Evolutionary conservation across 768 basidiomycete genomes (phyloP).

Genomic region (Floccularia luteovirens): DNA sequence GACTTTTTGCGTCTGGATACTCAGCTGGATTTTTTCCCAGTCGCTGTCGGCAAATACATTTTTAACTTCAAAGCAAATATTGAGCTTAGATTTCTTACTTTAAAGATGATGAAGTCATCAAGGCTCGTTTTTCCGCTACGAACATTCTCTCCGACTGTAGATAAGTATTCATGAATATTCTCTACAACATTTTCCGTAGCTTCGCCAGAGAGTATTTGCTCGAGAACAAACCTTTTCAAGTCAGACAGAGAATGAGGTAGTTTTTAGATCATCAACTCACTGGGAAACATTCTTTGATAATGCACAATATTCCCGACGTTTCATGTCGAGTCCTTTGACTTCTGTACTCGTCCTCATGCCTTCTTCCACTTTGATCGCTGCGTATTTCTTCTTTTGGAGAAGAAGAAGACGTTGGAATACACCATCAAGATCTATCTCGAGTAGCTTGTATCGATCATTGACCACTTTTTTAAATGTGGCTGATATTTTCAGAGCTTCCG

Average conservation of each 20-base stretch:
- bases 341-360: slow-evolving; percentile 72
- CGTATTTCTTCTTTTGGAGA: slow-evolving; percentile 99
- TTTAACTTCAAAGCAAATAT: background rate
- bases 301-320: slow-evolving; percentile 89
- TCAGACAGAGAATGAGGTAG: background rate
- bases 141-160: slow-evolving; percentile 68
- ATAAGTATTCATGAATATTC: slow-evolving; percentile 88
- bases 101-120: slow-evolving; percentile 95
- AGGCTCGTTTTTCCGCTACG: slow-evolving; percentile 69
- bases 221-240: slow-evolving; percentile 70
- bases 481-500: slow-evolving; percentile 88
- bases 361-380: slow-evolving; percentile 91
- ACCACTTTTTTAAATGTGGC: slow-evolving; percentile 91
- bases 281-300: slow-evolving; percentile 90
- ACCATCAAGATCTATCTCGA: slow-evolving; percentile 95
- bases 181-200: slow-evolving; percentile 84
- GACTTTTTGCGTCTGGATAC: slow-evolving; percentile 91
- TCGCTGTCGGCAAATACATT: slow-evolving; percentile 44
- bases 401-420: slow-evolving; percentile 90
- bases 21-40: slow-evolving; percentile 95
- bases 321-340: slow-evolving; percentile 98
- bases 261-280: slow-evolving; percentile 37
- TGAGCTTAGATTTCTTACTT: slow-evolving; percentile 39
- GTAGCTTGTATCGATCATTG: slow-evolving; percentile 89
- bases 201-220: slow-evolving; percentile 87